Base-by-base conservation (phyloP, 2,329 filamentous ascomycete genomes). In the Fusarium aywerte region DNA sequence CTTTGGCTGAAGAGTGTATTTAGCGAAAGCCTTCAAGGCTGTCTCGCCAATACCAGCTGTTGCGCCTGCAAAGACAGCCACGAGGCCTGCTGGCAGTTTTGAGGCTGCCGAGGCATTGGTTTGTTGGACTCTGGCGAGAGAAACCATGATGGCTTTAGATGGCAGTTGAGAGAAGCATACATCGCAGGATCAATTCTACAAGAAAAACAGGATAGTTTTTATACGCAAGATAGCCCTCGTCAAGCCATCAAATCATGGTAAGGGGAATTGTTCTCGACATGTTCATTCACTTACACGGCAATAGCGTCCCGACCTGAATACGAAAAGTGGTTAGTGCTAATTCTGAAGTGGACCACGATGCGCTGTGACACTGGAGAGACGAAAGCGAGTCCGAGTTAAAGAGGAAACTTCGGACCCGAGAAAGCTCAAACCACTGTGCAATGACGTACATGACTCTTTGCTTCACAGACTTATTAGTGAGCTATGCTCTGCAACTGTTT, bases 11-110 rank as follows among this genome's bases (percentile, higher is more conserved):
- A 65, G 58, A 3, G 81, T 73, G 18, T 80, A 68, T 38, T 79
- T 77, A 12, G 79, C 78, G 38, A 87, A 82, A 21, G 79, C 73
- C 50, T 80, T 82, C 16, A 86, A 73, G 0, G 83, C 80, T 13
- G 78, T 73, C 60, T 83, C 77, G 9, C 85, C 85, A 40, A 88
- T 85, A n/a, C 85, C 85, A 35, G 80, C 80, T 5, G 85, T 88
- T 27, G 81, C 85, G 32, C 85, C 84, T 5, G 85, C 80, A 55
- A 87, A 86, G 25, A 85, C 79, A 42, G 80, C 82, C 5, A 83
- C 79, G 5, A 82, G 67, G 20, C 62, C 62, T 9, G 49, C 15
- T 3, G 64, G 68, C 1, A 68, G 53, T 32, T 51, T 38, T 1
- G 56, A 63, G 15, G 45, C 11, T 10, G 58, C 58, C 0, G 51